These are phyloP conservation scores for Anthracocystis setariae DNA, from an alignment of 1,284 basidiomycete genomes.

Conservation along the genomic window DNA sequence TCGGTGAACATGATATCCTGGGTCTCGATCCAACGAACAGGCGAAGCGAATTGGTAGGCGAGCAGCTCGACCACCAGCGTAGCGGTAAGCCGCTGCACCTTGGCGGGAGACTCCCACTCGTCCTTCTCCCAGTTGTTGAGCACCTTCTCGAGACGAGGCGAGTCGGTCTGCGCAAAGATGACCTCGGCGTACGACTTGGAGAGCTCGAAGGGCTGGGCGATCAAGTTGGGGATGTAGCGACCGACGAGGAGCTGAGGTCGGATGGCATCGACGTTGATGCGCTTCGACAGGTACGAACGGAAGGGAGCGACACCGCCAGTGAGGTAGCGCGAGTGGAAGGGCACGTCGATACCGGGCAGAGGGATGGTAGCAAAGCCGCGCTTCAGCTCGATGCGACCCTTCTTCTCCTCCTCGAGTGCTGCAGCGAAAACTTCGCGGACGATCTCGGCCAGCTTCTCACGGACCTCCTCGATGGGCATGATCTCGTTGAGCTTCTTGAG, in stretches of 20 bases:
- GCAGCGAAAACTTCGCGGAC: conserved; percentile 83
- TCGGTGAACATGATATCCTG: conserved; percentile 91
- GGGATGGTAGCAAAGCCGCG: conserved; percentile 79
- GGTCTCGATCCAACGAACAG: conserved; percentile 96
- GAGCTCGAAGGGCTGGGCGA: conserved; percentile 93
- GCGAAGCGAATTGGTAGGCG: conserved; percentile 83
- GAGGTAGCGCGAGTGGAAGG: conserved; percentile 97
- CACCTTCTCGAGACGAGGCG: conserved; percentile 90
- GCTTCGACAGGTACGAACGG: conserved; percentile 94
- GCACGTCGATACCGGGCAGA: conserved; percentile 92
- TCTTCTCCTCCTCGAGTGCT: conserved; percentile 79
- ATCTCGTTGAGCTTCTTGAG: conserved; percentile 87
- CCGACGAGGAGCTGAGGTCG: conserved; percentile 79
- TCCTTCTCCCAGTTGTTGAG: conserved; percentile 93
- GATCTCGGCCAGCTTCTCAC: conserved; percentile 90
- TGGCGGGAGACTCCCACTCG: conserved; percentile 81
- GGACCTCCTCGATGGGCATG: conserved; percentile 85
- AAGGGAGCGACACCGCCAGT: conserved; percentile 96
- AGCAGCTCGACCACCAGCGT: conserved; percentile 94
- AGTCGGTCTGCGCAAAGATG: conserved; percentile 74
- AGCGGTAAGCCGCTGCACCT: conserved; percentile 91
- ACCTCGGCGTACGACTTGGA: conserved; percentile 89
- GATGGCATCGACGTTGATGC: conserved; percentile 81
- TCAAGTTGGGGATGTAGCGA: conserved; percentile 92
- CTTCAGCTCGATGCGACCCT: conserved; percentile 92